Evolutionary conservation across 2,329 filamentous ascomycete genomes (phyloP).

Genomic region (Dothistroma septosporum): DNA sequence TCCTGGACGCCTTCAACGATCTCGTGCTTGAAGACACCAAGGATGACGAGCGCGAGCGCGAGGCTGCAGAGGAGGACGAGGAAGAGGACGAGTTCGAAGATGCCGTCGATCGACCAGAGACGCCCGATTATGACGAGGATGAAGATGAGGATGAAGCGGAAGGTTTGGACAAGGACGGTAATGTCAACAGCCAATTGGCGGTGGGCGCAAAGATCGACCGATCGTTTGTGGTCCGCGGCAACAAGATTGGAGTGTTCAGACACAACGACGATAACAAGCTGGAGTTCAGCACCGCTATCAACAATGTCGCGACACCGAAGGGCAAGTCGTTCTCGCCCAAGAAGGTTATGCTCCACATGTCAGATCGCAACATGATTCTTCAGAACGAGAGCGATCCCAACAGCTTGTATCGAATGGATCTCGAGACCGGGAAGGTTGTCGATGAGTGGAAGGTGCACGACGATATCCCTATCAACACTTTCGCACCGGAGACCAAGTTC

Average conservation of each 20-base stretch:
- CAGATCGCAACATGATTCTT: slow-evolving; percentile 83
- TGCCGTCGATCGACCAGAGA: slow-evolving; percentile 62
- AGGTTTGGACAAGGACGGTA: slow-evolving; percentile 66
- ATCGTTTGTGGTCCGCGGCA: slow-evolving; percentile 93
- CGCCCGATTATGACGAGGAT: slow-evolving; percentile 69
- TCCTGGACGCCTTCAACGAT: slow-evolving; percentile 92
- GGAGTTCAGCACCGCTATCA: slow-evolving; percentile 95
- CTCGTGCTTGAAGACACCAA: slow-evolving; percentile 80
- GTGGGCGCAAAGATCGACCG: slow-evolving; percentile 96
- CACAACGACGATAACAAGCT: slow-evolving; percentile 89
- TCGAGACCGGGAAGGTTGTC: slow-evolving; percentile 95
- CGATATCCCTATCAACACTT: slow-evolving; percentile 86
- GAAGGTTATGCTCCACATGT: slow-evolving; percentile 93
- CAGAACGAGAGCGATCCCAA: slow-evolving; percentile 81
- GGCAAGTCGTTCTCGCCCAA: slow-evolving; percentile 88
- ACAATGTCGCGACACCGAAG: slow-evolving; percentile 82
- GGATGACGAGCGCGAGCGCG: slow-evolving; percentile 52
- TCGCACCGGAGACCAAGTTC: slow-evolving; percentile 95
- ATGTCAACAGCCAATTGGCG: slow-evolving; percentile 87
- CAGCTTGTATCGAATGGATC: slow-evolving; percentile 92
- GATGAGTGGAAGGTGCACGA: slow-evolving; percentile 99
- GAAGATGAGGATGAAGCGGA: slow-evolving; percentile 75
- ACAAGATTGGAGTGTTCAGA: slow-evolving; percentile 98
- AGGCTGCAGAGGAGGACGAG: slow-evolving; percentile 52
- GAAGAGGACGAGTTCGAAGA: slow-evolving; percentile 57